Percentiles rank a stretch among this genome's conserved stretches.
Evolutionary conservation across 768 basidiomycete genomes (phyloP).

Genomic region (Macrolepiota fuliginosa): DNA sequence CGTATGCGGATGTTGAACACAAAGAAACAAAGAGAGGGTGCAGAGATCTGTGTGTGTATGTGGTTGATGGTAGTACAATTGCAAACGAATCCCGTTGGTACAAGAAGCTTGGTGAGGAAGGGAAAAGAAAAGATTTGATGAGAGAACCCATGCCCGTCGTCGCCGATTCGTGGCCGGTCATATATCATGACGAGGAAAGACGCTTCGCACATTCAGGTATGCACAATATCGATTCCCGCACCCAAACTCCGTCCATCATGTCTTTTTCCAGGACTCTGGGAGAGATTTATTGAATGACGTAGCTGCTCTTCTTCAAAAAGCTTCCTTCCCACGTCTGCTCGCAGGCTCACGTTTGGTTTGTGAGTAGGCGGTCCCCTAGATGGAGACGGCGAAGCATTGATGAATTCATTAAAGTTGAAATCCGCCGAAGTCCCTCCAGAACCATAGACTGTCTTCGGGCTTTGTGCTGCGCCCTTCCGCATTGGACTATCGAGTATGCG

Average conservation of each 20-base stretch:
- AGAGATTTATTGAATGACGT: slow-evolving; percentile 25
- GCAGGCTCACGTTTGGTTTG: slow-evolving; percentile 46
- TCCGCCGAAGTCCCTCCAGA: slow-evolving; percentile 27
- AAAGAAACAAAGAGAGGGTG: slow-evolving; percentile 23
- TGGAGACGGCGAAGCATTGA: slow-evolving; percentile 71
- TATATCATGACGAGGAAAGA: neutral
- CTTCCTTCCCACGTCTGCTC: slow-evolving; percentile 63
- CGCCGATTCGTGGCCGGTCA: neutral
- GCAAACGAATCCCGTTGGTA: slow-evolving; percentile 8
- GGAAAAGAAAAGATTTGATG: neutral
- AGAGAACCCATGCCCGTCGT: neutral
- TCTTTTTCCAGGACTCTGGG: slow-evolving; percentile 20
- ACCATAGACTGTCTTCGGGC: slow-evolving; percentile 16
- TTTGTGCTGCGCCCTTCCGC: slow-evolving; percentile 10
- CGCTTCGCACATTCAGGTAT: slow-evolving; percentile 26
- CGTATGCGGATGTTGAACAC: slow-evolving; percentile 26
- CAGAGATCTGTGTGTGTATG: slow-evolving; percentile 18
- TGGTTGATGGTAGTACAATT: slow-evolving; percentile 8
- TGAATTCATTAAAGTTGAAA: slow-evolving; percentile 71
- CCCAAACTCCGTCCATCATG: slow-evolving; percentile 32
- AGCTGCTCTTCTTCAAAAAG: slow-evolving; percentile 72
- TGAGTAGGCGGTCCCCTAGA: slow-evolving; percentile 33
- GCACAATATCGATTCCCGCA: slow-evolving; percentile 44
- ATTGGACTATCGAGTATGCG: slow-evolving; percentile 17
- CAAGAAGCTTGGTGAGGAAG: slow-evolving; percentile 4